Evolutionary conservation across 1,139 yeast genomes (phyloP).

Genomic region (Yueomyces sp.): DNA sequence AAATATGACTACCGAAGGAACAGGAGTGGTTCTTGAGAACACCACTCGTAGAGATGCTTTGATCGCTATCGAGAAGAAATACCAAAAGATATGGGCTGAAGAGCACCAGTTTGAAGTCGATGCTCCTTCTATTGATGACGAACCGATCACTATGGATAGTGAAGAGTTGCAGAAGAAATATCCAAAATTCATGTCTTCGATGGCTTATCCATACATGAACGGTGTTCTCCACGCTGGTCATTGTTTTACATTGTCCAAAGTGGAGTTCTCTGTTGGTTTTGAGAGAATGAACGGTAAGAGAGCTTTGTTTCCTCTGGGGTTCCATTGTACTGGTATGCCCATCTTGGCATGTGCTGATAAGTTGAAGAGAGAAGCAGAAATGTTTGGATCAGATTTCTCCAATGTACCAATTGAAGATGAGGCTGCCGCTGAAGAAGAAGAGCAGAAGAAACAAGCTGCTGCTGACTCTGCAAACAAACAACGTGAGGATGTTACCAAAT

Average conservation of each 20-base stretch:
- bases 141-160: constrained; percentile 37
- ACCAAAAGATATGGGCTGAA: constrained; percentile 78
- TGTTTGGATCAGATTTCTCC: constrained; percentile 73
- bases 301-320: constrained; percentile 91
- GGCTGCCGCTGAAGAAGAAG: constrained; percentile 29
- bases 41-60: constrained; percentile 91
- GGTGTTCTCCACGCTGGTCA: constrained; percentile 98
- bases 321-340: constrained; percentile 99
- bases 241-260: constrained; percentile 88
- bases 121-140: constrained; percentile 70
- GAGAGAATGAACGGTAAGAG: constrained; percentile 91
- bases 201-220: constrained; percentile 99
- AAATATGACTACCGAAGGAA: not conserved
- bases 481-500: constrained; percentile 75
- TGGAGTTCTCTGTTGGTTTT: constrained; percentile 85
- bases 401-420: constrained; percentile 43
- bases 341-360: constrained; percentile 95
- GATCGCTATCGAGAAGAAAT: constrained; percentile 79
- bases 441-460: constrained; percentile 23
- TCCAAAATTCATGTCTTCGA: constrained; percentile 83
- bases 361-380: constrained; percentile 80
- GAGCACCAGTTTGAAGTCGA: constrained; percentile 76
- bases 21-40: constrained; percentile 28
- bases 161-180: constrained; percentile 66
- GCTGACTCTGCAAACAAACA: constrained; percentile 21